phyloP scores from a whole-genome alignment of 148 eudicot genomes.

The Silene uniflora region DNA sequence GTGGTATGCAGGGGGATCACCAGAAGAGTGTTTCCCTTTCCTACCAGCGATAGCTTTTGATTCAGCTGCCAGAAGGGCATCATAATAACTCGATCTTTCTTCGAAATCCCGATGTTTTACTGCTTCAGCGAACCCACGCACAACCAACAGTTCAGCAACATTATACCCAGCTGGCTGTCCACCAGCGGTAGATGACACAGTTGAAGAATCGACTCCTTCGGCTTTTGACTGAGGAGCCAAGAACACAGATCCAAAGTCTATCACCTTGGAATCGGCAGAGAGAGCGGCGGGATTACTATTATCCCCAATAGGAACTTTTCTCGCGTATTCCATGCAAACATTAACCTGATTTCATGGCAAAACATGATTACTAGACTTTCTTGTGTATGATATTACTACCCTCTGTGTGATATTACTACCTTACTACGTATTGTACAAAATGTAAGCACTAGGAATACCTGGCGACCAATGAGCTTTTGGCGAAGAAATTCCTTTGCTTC shows the following conservation, averaged over 20 bases:
- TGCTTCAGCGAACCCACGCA: conserved; percentile 76
- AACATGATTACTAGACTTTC: conserved; percentile 14
- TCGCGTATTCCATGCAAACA: conserved; percentile 93
- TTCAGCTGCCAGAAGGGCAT: conserved; percentile 84
- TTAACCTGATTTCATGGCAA: conserved; percentile 53
- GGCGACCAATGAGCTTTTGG: conserved; percentile 75
- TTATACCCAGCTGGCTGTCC: conserved; percentile 60
- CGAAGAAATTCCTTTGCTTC: conserved; percentile 92
- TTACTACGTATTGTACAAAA: neutral
- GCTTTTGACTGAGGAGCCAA: conserved; percentile 58
- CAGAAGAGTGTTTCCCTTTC: conserved; percentile 77
- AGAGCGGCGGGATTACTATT: conserved; percentile 40
- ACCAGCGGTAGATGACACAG: conserved; percentile 41
- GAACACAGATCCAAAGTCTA: conserved; percentile 92
- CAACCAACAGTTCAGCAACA: conserved; percentile 78
- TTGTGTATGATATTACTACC: neutral
- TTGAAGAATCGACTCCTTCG: conserved; percentile 42
- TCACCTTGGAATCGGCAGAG: conserved; percentile 53
- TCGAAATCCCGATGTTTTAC: conserved; percentile 81
- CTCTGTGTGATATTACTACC: neutral
- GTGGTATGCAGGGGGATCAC: conserved; percentile 62
- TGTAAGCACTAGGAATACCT: conserved; percentile 37
- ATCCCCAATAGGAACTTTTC: conserved; percentile 57
- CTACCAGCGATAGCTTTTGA: conserved; percentile 63
- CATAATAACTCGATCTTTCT: conserved; percentile 83